Evolutionary conservation across 2,329 filamentous ascomycete genomes (phyloP).

Genomic region (Zelopaecilomyces penicillatus): DNA sequence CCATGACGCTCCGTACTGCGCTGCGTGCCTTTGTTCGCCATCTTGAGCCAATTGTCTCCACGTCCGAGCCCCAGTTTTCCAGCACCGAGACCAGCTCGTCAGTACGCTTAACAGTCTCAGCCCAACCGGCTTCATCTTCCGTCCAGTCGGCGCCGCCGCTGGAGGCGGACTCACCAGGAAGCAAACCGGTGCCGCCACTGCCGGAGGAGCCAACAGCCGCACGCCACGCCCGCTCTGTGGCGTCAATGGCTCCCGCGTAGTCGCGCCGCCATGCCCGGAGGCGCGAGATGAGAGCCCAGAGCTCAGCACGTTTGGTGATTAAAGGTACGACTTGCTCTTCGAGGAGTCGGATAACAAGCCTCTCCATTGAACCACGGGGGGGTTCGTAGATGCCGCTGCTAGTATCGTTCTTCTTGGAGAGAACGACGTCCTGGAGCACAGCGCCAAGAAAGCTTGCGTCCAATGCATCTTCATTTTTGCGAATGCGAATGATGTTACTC

Average conservation of each 20-base stretch:
- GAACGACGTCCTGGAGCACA: conserved; percentile 63
- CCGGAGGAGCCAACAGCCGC: conserved; percentile 50
- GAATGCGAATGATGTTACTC: conserved; percentile 66
- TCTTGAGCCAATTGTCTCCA: conserved; percentile 61
- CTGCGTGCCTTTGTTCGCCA: conserved; percentile 88
- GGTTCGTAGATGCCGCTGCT: conserved; percentile 23
- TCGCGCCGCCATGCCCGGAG: conserved; percentile 67
- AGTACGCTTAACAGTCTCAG: conserved; percentile 66
- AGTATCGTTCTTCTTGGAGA: conserved; percentile 29
- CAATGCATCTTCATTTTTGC: conserved; percentile 68
- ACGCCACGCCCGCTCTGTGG: conserved; percentile 85
- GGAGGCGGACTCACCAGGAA: conserved; percentile 22
- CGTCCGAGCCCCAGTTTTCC: conserved; percentile 63
- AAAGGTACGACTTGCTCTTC: conserved; percentile 70
- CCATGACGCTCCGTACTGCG: conserved; percentile 74
- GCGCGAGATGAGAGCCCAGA: conserved; percentile 69
- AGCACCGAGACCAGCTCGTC: conserved; percentile 75
- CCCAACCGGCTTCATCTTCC: conserved; percentile 57
- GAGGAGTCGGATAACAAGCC: conserved; percentile 61
- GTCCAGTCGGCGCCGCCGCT: conserved; percentile 25
- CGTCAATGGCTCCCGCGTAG: conserved; percentile 65
- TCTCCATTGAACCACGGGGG: conserved; percentile 50
- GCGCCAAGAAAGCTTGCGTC: conserved; percentile 65
- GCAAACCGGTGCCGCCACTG: conserved; percentile 35
- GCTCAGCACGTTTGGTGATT: conserved; percentile 67